A percentile compares a stretch with the other conserved stretches of the same genome.
Evolutionary conservation across 257 asterid genomes (phyloP).

Genomic region (Solanum gandarillasii): DNA sequence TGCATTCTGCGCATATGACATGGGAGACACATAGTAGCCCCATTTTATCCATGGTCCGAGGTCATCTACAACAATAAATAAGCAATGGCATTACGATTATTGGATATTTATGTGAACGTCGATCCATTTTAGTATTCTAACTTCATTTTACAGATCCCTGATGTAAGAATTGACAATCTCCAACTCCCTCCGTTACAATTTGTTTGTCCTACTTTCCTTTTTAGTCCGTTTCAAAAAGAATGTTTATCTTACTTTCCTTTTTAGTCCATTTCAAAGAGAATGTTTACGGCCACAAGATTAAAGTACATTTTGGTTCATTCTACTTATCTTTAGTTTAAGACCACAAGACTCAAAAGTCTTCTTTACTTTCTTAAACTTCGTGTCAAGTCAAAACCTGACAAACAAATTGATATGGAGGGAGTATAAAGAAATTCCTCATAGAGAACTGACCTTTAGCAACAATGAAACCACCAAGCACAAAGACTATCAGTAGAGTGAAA

Average conservation of each 20-base stretch:
- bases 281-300: not conserved
- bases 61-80: slow-evolving; percentile 6
- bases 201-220: not conserved
- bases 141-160: not conserved
- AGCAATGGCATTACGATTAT: not conserved
- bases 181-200: not conserved
- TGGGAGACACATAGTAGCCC: slow-evolving; percentile 24
- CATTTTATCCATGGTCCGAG: slow-evolving; percentile 23
- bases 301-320: not conserved
- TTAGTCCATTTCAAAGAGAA: not conserved
- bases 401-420: not conserved
- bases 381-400: not conserved
- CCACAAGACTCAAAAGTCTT: not conserved
- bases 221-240: not conserved
- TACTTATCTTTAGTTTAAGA: not conserved
- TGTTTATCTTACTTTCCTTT: not conserved
- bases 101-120: not conserved
- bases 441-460: slow-evolving; percentile 60
- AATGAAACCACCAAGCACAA: slow-evolving; percentile 90
- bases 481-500: slow-evolving; percentile 66
- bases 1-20: slow-evolving; percentile 25
- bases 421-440: not conserved
- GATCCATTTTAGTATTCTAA: not conserved
- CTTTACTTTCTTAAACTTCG: too few species aligned
- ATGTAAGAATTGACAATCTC: not conserved